These are phyloP conservation scores for Rhinocladiella mackenziei DNA, from an alignment of 2,329 filamentous ascomycete genomes.

Conservation along the genomic window DNA sequence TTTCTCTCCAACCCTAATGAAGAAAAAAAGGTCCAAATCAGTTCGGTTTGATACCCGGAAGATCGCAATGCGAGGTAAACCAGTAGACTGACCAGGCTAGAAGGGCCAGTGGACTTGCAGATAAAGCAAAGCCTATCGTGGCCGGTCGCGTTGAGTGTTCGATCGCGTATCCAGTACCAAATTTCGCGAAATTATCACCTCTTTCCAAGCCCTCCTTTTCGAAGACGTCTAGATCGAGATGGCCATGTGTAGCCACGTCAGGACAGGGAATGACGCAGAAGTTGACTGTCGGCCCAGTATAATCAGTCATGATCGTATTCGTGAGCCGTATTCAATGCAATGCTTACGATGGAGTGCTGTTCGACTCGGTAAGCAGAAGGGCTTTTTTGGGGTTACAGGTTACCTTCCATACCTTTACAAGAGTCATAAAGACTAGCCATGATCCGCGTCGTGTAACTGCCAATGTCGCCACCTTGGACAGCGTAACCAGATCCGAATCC, in stretches of 20 bases:
- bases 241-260: too few species aligned
- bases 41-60: too few species aligned
- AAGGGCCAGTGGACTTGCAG: constrained; percentile 53
- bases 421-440: constrained; percentile 43
- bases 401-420: constrained; percentile 39
- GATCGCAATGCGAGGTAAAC: too few species aligned
- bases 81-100: constrained; percentile 51
- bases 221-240: too few species aligned
- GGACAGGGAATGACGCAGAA: too few species aligned
- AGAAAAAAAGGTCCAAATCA: too few species aligned
- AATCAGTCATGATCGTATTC: too few species aligned
- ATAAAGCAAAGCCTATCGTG: constrained; percentile 55
- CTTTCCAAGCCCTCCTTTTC: constrained; percentile 39
- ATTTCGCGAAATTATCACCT: constrained; percentile 38
- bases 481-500: constrained; percentile 53
- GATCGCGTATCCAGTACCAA: constrained; percentile 48
- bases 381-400: too few species aligned
- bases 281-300: constrained; percentile 11
- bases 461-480: constrained; percentile 57
- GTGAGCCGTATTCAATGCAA: too few species aligned
- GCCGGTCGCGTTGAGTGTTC: constrained; percentile 54
- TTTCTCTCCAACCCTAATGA: constrained; percentile 42
- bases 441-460: constrained; percentile 43
- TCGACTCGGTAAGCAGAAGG: background rate
- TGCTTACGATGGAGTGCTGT: constrained; percentile 13